Conservation (phyloP, 441 rosid species). For the Euphorbia schlechtendalii region DNA sequence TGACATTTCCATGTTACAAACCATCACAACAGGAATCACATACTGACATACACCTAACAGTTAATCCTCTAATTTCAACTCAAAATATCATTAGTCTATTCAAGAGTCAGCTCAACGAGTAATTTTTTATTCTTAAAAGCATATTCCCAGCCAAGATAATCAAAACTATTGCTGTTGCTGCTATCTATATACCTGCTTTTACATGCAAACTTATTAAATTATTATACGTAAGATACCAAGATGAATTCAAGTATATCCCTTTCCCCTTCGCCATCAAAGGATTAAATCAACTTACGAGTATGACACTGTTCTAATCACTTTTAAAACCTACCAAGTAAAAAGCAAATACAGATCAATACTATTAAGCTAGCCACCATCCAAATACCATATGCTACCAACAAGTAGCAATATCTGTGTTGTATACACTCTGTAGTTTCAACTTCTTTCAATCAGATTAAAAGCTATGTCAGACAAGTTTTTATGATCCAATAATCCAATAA, state of each 20-base stretch:
- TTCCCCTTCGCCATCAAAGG: background rate
- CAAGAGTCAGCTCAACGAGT: background rate
- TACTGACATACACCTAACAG: background rate
- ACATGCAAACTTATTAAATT: background rate
- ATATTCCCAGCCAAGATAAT: background rate
- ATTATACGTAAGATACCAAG: too few species aligned
- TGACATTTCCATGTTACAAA: background rate
- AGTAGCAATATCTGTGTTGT: too few species aligned
- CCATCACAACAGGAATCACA: background rate
- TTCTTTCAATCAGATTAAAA: too few species aligned
- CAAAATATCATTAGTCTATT: background rate
- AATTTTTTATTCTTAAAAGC: background rate
- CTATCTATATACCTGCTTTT: background rate
- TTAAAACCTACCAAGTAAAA: background rate
- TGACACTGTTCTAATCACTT: background rate
- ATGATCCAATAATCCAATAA: background rate
- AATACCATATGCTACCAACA: background rate
- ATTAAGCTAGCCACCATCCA: background rate
- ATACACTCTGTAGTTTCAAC: too few species aligned
- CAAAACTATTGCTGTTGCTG: background rate
- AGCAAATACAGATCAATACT: background rate
- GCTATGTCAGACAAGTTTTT: background rate
- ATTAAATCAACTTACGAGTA: background rate
- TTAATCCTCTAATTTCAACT: background rate
- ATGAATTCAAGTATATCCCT: background rate